Percentiles rank a stretch among this genome's conserved stretches.
Conservation (phyloP, 345 rosid species). For the Salix koriyanagi region DNA sequence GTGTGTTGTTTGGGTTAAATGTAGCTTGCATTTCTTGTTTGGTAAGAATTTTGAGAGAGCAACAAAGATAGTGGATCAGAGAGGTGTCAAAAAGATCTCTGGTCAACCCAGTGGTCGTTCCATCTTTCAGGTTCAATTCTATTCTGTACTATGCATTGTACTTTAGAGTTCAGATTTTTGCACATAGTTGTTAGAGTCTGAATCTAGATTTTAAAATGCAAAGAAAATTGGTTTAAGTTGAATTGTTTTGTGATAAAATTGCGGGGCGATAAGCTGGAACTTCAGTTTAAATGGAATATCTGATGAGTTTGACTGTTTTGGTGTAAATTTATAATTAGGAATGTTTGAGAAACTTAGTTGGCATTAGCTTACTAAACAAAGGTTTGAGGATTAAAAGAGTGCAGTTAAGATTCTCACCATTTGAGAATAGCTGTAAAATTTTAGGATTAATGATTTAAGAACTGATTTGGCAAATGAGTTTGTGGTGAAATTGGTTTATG, state of each 20-base stretch:
- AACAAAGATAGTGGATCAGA: conserved; percentile 66
- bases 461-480: background rate
- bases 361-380: too few species aligned
- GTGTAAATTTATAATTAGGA: too few species aligned
- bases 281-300: too few species aligned
- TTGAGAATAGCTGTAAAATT: too few species aligned
- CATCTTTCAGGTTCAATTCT: conserved; percentile 59
- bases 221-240: too few species aligned
- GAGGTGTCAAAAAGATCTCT: conserved; percentile 67
- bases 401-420: too few species aligned
- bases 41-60: conserved; percentile 89
- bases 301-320: too few species aligned
- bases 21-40: conserved; percentile 77
- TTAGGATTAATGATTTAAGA: too few species aligned
- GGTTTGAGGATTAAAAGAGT: too few species aligned
- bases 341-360: too few species aligned
- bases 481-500: background rate
- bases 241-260: background rate
- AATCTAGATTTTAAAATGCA: background rate
- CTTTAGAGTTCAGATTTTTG: background rate
- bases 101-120: conserved; percentile 74
- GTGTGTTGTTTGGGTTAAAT: background rate
- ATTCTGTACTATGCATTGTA: too few species aligned
- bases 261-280: background rate
- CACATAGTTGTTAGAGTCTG: background rate